Evolutionary conservation across 768 basidiomycete species (phyloP).

Genomic region (Podaxis sp.): DNA sequence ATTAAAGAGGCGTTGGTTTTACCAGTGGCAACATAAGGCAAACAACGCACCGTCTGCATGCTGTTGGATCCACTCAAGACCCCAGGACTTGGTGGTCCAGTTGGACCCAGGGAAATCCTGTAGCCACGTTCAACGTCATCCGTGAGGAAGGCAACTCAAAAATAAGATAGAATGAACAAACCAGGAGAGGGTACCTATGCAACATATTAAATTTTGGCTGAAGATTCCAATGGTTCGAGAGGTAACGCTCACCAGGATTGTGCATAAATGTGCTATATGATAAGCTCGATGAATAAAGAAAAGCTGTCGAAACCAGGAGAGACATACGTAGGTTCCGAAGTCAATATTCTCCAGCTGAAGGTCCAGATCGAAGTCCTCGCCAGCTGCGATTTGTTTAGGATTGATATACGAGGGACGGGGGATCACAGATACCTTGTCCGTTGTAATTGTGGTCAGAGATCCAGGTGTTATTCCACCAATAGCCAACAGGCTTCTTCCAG

Average conservation of each 20-base stretch:
- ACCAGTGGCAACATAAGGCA: background rate
- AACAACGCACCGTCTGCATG: conserved; percentile 42
- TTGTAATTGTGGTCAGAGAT: conserved; percentile 57
- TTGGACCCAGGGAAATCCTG: conserved; percentile 50
- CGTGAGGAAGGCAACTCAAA: background rate
- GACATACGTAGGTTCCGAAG: conserved; percentile 53
- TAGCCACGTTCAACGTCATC: background rate
- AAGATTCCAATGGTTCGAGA: background rate
- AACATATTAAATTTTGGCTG: background rate
- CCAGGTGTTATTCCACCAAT: conserved; percentile 43
- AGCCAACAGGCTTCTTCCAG: conserved; percentile 38
- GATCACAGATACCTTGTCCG: conserved; percentile 40
- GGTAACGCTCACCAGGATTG: conserved; percentile 35
- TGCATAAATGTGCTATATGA: conserved; percentile 42
- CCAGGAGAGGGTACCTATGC: conserved; percentile 36
- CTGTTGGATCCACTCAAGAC: conserved; percentile 56
- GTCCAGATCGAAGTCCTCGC: conserved; percentile 54
- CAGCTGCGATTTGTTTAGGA: conserved; percentile 30
- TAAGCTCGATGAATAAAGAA: conserved; percentile 24
- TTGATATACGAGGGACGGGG: background rate
- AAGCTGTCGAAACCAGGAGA: background rate
- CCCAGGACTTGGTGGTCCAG: conserved; percentile 50
- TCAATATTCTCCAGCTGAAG: conserved; percentile 51
- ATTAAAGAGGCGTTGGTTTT: background rate
- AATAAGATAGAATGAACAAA: conserved; percentile 18